Conservation (phyloP, 768 basidiomycete genomes). For the Dentipellis sp. region DNA sequence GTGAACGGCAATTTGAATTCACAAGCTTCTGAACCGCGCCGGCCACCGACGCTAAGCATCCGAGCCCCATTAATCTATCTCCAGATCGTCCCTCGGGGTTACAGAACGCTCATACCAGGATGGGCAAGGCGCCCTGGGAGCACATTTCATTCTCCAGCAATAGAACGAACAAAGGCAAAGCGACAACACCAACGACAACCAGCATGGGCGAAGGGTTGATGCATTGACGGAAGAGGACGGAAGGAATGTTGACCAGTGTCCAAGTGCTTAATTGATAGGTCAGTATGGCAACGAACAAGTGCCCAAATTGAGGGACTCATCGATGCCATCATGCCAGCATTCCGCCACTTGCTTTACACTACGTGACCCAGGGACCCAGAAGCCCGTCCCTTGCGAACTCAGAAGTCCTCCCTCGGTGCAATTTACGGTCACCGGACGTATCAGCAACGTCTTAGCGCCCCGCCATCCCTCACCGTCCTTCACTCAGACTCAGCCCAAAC, state of each 20-base stretch:
- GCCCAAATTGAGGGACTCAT: background rate
- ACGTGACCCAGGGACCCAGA: background rate
- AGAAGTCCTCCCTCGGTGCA: too few relatives aligned
- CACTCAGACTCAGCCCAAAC: too few relatives aligned
- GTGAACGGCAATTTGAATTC: constrained; percentile 3
- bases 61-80: background rate
- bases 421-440: too few relatives aligned
- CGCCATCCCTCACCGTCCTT: too few relatives aligned
- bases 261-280: background rate
- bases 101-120: background rate
- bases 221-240: background rate
- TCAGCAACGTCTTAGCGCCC: too few relatives aligned
- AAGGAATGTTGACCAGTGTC: background rate
- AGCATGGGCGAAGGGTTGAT: background rate
- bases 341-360: background rate
- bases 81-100: background rate
- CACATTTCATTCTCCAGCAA: background rate
- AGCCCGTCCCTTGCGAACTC: too few relatives aligned
- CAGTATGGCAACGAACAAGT: background rate
- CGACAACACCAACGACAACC: background rate
- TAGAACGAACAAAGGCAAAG: background rate
- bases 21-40: background rate
- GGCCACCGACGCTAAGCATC: background rate
- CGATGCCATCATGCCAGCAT: background rate
- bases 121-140: background rate